These are phyloP conservation scores for Petrea volubilis DNA, from an alignment of 257 asterid species.

Conservation along the genomic window DNA sequence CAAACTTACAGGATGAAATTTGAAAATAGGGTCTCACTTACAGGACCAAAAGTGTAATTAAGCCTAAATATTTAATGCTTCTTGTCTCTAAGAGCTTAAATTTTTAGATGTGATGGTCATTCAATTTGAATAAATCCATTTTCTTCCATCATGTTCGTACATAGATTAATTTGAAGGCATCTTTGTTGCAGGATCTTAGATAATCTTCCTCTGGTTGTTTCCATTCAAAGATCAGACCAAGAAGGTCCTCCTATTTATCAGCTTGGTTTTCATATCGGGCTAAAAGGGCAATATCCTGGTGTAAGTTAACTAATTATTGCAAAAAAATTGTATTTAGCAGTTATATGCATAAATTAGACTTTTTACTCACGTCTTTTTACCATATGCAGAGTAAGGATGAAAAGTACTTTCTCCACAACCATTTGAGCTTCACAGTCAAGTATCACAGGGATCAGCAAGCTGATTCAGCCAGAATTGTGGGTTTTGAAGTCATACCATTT, in stretches of 20 bases:
- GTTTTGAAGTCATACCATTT: constrained; percentile 71
- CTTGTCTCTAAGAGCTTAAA: too few relatives aligned
- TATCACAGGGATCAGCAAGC: constrained; percentile 61
- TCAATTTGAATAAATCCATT: not conserved
- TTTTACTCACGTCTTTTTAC: constrained; percentile 9
- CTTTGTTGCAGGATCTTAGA: constrained; percentile 59
- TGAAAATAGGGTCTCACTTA: too few relatives aligned
- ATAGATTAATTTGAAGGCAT: not conserved
- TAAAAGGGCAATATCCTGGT: constrained; percentile 66
- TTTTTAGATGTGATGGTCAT: too few relatives aligned
- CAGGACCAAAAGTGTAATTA: too few relatives aligned
- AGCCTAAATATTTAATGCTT: too few relatives aligned
- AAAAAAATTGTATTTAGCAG: not conserved
- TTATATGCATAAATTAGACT: not conserved
- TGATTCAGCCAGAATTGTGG: constrained; percentile 66
- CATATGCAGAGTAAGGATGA: constrained; percentile 58
- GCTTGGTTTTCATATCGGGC: constrained; percentile 63
- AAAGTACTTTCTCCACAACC: constrained; percentile 65
- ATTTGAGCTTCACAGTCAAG: constrained; percentile 62
- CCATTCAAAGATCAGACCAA: constrained; percentile 51
- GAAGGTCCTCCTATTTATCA: constrained; percentile 67
- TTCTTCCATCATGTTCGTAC: not conserved
- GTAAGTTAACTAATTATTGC: constrained; percentile 37
- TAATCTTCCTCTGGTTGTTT: constrained; percentile 79
- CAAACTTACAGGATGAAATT: too few relatives aligned